Evolutionary conservation across 352 stramenopile species (phyloP).

Genomic region (Phytophthora hibernalis): DNA sequence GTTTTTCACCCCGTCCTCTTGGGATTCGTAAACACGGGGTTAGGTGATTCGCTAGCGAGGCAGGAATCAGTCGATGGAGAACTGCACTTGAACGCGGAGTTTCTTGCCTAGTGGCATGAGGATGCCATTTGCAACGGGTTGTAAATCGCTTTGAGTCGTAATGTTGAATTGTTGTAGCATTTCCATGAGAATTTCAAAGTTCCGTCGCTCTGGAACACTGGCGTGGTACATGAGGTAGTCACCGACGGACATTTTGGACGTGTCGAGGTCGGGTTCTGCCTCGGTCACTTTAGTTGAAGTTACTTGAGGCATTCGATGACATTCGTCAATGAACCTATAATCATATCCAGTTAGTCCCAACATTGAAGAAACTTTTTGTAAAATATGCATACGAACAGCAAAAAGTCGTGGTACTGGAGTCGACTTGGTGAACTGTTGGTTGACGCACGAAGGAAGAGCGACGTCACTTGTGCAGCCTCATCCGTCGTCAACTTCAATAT

Average conservation of each 20-base stretch:
- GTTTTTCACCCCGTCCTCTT: not conserved
- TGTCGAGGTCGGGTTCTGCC: not conserved
- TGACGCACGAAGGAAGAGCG: constrained; percentile 48
- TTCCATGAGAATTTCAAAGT: constrained; percentile 72
- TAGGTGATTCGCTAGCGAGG: constrained; percentile 55
- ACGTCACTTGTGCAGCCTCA: constrained; percentile 40
- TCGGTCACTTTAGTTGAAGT: not conserved
- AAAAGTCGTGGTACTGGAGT: constrained; percentile 53
- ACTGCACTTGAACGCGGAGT: constrained; percentile 61
- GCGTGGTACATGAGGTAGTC: constrained; percentile 65
- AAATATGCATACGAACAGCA: constrained; percentile 23
- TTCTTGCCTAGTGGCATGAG: constrained; percentile 41
- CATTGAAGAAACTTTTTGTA: not conserved
- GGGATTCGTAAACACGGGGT: constrained; percentile 10
- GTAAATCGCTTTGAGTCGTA: not conserved
- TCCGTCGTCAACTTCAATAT: constrained; percentile 44
- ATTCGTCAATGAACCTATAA: constrained; percentile 32
- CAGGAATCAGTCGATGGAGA: constrained; percentile 24
- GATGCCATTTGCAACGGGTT: constrained; percentile 51
- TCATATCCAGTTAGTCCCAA: not conserved
- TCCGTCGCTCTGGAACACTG: constrained; percentile 43
- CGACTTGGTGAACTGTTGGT: constrained; percentile 20
- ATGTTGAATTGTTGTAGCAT: constrained; percentile 52
- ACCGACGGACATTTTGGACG: constrained; percentile 35
- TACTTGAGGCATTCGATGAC: constrained; percentile 4